These are phyloP conservation scores for Kodamaea hsintzibuensis DNA, from an alignment of 805 yeast genomes.

Conservation along the genomic window DNA sequence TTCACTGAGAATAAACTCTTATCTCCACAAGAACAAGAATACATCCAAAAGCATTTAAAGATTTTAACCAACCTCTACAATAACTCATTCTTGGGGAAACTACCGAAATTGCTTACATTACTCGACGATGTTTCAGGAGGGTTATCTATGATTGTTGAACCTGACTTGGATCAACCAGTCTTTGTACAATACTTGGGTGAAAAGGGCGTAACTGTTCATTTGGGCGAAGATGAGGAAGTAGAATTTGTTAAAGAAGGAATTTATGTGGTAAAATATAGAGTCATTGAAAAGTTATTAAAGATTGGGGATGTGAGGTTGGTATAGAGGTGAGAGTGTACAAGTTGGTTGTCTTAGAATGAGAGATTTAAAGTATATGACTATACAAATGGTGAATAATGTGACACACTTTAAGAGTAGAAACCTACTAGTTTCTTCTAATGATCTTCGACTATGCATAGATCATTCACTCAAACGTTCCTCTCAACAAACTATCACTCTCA, in stretches of 20 bases:
- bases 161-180: constrained; percentile 76
- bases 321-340: no score
- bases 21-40: constrained; percentile 54
- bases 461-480: no score
- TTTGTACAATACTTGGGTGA: constrained; percentile 48
- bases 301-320: constrained; percentile 41
- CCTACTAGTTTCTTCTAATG: background rate
- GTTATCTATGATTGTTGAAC: constrained; percentile 74
- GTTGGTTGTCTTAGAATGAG: no score
- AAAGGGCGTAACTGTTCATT: constrained; percentile 25
- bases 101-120: constrained; percentile 70
- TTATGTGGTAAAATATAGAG: constrained; percentile 69
- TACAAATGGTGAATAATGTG: no score
- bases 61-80: constrained; percentile 66
- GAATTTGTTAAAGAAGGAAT: constrained; percentile 61
- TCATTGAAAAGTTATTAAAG: constrained; percentile 30
- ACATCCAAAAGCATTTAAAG: constrained; percentile 67
- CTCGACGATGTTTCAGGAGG: constrained; percentile 68
- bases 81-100: constrained; percentile 58
- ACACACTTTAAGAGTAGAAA: no score
- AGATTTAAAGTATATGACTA: no score
- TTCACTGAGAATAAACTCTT: constrained; percentile 11
- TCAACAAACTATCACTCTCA: no score
- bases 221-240: constrained; percentile 32
- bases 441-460: no score